phyloP scores from a whole-genome alignment of 768 basidiomycete species.

The Grammothele lineata region DNA sequence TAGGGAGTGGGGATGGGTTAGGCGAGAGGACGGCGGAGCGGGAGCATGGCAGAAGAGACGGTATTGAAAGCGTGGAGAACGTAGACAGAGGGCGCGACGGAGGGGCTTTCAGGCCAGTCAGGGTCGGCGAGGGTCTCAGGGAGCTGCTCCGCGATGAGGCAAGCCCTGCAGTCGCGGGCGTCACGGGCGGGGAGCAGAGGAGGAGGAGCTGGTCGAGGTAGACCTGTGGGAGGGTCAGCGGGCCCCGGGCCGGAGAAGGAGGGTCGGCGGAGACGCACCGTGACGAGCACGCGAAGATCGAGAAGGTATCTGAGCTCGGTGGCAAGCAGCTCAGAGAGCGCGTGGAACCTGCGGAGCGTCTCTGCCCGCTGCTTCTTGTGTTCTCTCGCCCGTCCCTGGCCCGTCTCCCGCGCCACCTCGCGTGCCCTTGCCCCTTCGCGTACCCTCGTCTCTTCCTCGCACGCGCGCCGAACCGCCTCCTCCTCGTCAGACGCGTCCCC shows the following conservation, averaged over 20 bases:
- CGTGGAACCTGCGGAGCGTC: slow-evolving; percentile 46
- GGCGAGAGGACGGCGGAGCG: slow-evolving; percentile 18
- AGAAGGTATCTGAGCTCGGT: slow-evolving; percentile 82
- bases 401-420: slow-evolving; percentile 7
- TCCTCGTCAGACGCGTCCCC: slow-evolving; percentile 11
- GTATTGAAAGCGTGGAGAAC: slow-evolving; percentile 18
- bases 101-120: background rate
- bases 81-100: slow-evolving; percentile 15
- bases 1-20: too few species aligned
- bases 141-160: slow-evolving; percentile 2
- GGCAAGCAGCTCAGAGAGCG: slow-evolving; percentile 77
- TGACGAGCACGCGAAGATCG: slow-evolving; percentile 74
- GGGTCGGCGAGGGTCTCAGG: background rate
- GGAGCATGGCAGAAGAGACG: slow-evolving; percentile 17
- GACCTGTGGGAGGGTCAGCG: slow-evolving; percentile 38
- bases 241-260: background rate
- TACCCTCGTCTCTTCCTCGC: background rate
- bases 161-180: slow-evolving; percentile 26
- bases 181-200: slow-evolving; percentile 32
- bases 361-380: slow-evolving; percentile 13
- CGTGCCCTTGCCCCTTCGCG: background rate
- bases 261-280: slow-evolving; percentile 39
- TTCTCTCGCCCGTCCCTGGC: background rate
- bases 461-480: background rate
- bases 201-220: slow-evolving; percentile 28